Conservation (phyloP, 2,329 filamentous ascomycete genomes). For the Lachnum nothofagi region DNA sequence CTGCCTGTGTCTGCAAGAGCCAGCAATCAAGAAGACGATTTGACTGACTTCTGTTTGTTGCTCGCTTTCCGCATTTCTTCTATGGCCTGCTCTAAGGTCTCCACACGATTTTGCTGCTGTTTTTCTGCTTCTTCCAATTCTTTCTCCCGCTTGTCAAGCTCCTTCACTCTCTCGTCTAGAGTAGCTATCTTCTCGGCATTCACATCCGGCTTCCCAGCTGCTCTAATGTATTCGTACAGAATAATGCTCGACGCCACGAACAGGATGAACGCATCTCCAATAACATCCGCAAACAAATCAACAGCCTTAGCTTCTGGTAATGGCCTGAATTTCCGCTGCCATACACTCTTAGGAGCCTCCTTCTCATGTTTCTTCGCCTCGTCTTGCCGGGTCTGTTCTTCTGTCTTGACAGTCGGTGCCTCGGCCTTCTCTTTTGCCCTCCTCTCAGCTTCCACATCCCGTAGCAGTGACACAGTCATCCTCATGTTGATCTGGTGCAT, state of each 20-base stretch:
- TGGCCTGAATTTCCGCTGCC: conserved; percentile 57
- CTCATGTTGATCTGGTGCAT: conserved; percentile 66
- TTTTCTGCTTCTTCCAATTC: conserved; percentile 48
- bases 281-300: conserved; percentile 61
- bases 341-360: conserved; percentile 45
- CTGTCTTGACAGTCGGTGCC: conserved; percentile 59
- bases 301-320: conserved; percentile 62
- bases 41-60: conserved; percentile 21
- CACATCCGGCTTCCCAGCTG: conserved; percentile 55
- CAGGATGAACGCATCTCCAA: conserved; percentile 60
- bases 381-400: conserved; percentile 54
- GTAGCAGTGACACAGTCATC: conserved; percentile 53
- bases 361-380: conserved; percentile 41
- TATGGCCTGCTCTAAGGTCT: conserved; percentile 30
- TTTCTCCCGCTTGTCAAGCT: conserved; percentile 44
- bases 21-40: conserved; percentile 1
- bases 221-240: conserved; percentile 57
- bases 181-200: conserved; percentile 50
- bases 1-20: background rate
- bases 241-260: conserved; percentile 52
- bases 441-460: conserved; percentile 53
- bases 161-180: conserved; percentile 51
- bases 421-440: conserved; percentile 58
- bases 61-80: conserved; percentile 28
- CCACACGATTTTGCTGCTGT: conserved; percentile 31